phyloP scores from a whole-genome alignment of 345 rosid species.

The Jatropha curcas region DNA sequence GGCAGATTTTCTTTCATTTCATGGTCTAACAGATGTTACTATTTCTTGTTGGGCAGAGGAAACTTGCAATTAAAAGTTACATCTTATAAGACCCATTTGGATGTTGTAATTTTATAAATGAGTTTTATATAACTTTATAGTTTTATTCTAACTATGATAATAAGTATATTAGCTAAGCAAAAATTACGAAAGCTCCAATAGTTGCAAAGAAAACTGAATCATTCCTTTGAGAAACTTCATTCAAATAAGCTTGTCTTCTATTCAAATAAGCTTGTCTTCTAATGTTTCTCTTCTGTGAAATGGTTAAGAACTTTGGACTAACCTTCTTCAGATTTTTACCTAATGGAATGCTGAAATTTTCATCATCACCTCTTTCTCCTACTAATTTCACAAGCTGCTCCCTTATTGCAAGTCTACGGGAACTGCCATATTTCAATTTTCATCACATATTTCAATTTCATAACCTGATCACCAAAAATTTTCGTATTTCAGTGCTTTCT shows the following conservation, averaged over 20 bases:
- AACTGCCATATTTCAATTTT: no score
- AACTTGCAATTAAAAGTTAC: no score
- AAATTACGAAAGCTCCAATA: conserved; percentile 77
- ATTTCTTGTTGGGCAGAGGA: no score
- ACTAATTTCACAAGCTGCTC: conserved; percentile 64
- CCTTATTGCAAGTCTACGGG: conserved; percentile 48
- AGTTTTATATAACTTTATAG: no score
- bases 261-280: conserved; percentile 82
- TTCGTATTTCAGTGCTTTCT: no score
- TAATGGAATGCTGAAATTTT: conserved; percentile 66
- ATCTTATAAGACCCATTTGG: no score
- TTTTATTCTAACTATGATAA: no score
- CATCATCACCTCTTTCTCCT: conserved; percentile 71
- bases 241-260: no score
- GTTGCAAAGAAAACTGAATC: conserved; percentile 88
- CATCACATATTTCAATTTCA: no score
- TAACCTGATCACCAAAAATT: conserved; percentile 43
- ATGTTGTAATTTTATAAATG: no score
- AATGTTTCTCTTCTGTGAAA: conserved; percentile 92
- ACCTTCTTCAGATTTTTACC: conserved; percentile 83
- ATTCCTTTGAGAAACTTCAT: conserved; percentile 84
- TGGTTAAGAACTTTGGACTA: conserved; percentile 67
- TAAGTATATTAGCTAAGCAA: conserved; percentile 37
- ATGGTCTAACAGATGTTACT: no score
- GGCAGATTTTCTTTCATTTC: no score